Percentiles rank a stretch among this genome's conserved stretches.
phyloP scores from a whole-genome alignment of 148 eudicot species.

The Rhododendron vialii region DNA sequence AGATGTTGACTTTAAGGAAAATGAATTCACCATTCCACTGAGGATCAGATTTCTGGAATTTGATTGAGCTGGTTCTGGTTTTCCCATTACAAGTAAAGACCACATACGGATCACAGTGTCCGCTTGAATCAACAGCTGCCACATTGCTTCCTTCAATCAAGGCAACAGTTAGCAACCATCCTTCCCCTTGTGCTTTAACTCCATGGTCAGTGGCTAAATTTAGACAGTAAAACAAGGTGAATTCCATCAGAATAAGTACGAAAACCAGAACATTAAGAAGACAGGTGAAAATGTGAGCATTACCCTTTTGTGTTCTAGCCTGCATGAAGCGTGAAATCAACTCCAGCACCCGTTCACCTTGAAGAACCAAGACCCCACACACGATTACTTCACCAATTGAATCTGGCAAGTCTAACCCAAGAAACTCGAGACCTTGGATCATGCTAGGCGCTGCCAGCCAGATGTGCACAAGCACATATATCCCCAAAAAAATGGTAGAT shows the following conservation, averaged over 20 bases:
- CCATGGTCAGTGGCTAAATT: conserved; percentile 84
- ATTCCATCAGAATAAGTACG: background rate
- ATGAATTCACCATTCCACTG: conserved; percentile 74
- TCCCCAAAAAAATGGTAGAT: conserved; percentile 52
- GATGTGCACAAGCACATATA: conserved; percentile 62
- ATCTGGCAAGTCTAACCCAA: conserved; percentile 96
- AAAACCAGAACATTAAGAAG: background rate
- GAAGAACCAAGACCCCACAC: conserved; percentile 77
- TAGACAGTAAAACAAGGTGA: conserved; percentile 8
- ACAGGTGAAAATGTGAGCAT: conserved; percentile 4
- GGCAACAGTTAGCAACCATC: conserved; percentile 97
- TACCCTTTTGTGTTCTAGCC: conserved; percentile 91
- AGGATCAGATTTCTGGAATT: conserved; percentile 91
- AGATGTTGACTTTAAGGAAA: background rate
- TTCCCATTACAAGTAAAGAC: conserved; percentile 90
- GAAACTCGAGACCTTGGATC: conserved; percentile 93
- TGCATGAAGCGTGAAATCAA: conserved; percentile 82
- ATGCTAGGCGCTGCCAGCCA: conserved; percentile 58
- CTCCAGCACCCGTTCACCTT: conserved; percentile 59
- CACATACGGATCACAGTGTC: conserved; percentile 90
- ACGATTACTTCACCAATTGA: conserved; percentile 87
- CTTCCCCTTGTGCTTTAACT: conserved; percentile 88
- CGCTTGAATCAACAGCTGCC: conserved; percentile 84
- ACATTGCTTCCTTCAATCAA: conserved; percentile 90
- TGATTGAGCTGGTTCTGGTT: conserved; percentile 91